Conservation (phyloP, 768 basidiomycete genomes). For the Tephrocybe rancida region DNA sequence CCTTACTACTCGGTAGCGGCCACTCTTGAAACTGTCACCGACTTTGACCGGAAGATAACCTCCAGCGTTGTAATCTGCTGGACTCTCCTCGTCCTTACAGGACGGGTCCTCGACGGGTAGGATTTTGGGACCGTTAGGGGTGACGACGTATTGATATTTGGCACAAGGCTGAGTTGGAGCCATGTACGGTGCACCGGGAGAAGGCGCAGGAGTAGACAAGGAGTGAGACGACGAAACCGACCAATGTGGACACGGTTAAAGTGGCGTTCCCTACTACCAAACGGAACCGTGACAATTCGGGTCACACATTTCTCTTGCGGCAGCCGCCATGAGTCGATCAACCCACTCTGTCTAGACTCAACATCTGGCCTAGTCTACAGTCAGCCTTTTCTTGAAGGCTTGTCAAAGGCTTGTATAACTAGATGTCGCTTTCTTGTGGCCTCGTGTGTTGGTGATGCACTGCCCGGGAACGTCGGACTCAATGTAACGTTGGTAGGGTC, state of each 20-base stretch:
- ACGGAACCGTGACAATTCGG: constrained; percentile 19
- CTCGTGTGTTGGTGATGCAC: too few species aligned
- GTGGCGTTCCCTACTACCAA: constrained; percentile 15
- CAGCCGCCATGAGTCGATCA: background rate
- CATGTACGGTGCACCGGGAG: constrained; percentile 44
- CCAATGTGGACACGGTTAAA: constrained; percentile 4
- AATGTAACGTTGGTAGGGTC: background rate
- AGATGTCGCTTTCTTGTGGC: too few species aligned
- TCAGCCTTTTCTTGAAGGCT: background rate
- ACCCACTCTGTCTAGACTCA: background rate
- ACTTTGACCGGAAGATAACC: constrained; percentile 84
- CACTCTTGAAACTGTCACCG: constrained; percentile 81
- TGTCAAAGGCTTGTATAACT: background rate
- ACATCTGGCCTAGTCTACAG: background rate
- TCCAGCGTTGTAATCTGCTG: constrained; percentile 82
- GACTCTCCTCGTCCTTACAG: constrained; percentile 78
- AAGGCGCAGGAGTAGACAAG: constrained; percentile 16
- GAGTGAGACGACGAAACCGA: constrained; percentile 7
- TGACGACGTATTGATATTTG: constrained; percentile 78
- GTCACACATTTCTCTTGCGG: constrained; percentile 5
- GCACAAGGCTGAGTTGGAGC: constrained; percentile 67
- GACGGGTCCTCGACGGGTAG: constrained; percentile 66
- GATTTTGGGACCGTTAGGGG: constrained; percentile 66
- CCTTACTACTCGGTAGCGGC: constrained; percentile 82
- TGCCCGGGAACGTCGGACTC: background rate